phyloP scores from a whole-genome alignment of 2,329 filamentous ascomycete species.

The Paecilomyces fulvus region DNA sequence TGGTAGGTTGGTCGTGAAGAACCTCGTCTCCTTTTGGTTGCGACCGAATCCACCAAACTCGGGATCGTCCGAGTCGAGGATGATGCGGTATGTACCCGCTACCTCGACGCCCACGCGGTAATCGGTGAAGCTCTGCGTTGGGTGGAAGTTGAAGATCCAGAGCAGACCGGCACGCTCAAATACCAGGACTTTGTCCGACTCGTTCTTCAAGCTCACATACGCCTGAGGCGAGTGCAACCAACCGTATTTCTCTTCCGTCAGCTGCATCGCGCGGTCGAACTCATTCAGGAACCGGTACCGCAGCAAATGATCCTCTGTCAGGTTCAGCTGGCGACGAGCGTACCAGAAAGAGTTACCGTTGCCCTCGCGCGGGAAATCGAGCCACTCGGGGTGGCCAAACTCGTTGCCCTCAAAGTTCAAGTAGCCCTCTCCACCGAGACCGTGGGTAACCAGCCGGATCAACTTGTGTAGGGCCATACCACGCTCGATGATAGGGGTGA shows the following conservation, averaged over 20 bases:
- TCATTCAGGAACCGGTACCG: slow-evolving; percentile 88
- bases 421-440: slow-evolving; percentile 88
- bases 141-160: slow-evolving; percentile 96
- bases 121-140: slow-evolving; percentile 74
- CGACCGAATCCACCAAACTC: slow-evolving; percentile 72
- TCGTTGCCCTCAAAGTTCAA: slow-evolving; percentile 99
- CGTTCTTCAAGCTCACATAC: slow-evolving; percentile 89
- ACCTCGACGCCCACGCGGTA: slow-evolving; percentile 85
- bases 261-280: slow-evolving; percentile 89
- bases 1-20: slow-evolving; percentile 81
- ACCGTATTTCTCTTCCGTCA: slow-evolving; percentile 75
- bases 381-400: slow-evolving; percentile 97
- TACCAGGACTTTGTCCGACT: slow-evolving; percentile 86
- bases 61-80: slow-evolving; percentile 71
- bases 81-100: slow-evolving; percentile 75
- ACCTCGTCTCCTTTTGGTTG: slow-evolving; percentile 70
- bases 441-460: slow-evolving; percentile 89
- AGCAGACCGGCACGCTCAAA: slow-evolving; percentile 87
- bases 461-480: slow-evolving; percentile 94
- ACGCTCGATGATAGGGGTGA: slow-evolving; percentile 81
- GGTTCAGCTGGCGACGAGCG: slow-evolving; percentile 84
- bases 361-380: slow-evolving; percentile 91
- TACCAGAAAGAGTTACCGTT: slow-evolving; percentile 94
- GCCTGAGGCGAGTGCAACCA: slow-evolving; percentile 84
- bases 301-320: slow-evolving; percentile 75